Conservation (phyloP, 108 stramenopile genomes). For the Nitzschia sp. region DNA sequence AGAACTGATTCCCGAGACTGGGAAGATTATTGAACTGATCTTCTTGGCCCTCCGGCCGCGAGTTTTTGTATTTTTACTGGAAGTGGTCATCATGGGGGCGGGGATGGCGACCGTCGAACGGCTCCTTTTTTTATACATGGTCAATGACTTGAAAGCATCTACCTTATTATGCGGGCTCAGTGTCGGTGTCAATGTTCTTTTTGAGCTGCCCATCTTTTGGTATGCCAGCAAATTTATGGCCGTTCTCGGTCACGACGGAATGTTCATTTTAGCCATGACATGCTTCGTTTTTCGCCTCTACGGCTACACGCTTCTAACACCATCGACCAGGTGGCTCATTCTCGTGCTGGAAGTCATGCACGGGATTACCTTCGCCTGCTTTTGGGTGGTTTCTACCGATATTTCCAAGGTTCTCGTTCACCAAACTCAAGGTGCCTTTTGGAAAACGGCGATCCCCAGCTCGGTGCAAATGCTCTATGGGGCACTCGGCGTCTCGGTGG, state of each 20-base stretch:
- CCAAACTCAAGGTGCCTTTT: conserved; percentile 29
- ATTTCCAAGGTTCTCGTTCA: conserved; percentile 37
- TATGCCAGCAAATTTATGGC: conserved; percentile 33
- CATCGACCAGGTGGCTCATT: conserved; percentile 30
- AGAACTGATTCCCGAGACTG: neutral
- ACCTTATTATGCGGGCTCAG: conserved; percentile 39
- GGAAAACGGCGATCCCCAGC: conserved; percentile 45
- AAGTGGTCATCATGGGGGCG: conserved; percentile 47
- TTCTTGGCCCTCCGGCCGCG: conserved; percentile 22
- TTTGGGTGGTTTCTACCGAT: conserved; percentile 41
- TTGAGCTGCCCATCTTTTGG: conserved; percentile 44
- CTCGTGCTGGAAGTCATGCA: conserved; percentile 41
- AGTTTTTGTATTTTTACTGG: conserved; percentile 32
- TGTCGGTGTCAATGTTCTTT: conserved; percentile 39
- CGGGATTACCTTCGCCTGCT: conserved; percentile 40
- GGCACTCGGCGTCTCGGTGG: conserved; percentile 42
- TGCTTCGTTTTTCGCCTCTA: conserved; percentile 40
- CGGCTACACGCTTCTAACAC: conserved; percentile 41
- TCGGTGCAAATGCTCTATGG: conserved; percentile 41
- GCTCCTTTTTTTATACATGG: conserved; percentile 38
- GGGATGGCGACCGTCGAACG: conserved; percentile 52
- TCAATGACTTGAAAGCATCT: conserved; percentile 40
- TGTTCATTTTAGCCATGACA: conserved; percentile 35
- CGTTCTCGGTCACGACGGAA: conserved; percentile 33
- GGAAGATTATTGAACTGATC: conserved; percentile 20